Base-by-base conservation (phyloP, 1,284 basidiomycete species). In the Gomphus sp. region DNA sequence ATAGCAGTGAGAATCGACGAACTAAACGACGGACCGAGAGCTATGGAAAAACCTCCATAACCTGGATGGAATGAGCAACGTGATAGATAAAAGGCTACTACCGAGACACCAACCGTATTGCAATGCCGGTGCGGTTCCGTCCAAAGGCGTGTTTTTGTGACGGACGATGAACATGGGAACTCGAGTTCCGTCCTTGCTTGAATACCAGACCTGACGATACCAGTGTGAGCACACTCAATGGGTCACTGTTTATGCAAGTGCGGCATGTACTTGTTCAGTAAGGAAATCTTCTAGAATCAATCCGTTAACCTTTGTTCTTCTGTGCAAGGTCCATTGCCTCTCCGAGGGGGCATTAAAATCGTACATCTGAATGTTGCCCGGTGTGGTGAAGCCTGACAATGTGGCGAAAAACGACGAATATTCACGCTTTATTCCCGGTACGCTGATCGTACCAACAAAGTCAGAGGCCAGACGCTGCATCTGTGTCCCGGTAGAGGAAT, bases 91-190 rank as follows among this genome's bases (percentile, higher is more conserved):
- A 31, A 50, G 41, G n/a, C 18, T 22, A 55, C 36, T 22, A 55
- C 43, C 10, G 18, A 50, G 25, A 34, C 60, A 68, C 75, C 70
- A 67, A 80, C 87, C 89, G 64, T 92, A 94, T 67, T 92, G 86
- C 31, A 92, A 75, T 0, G 82, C 87, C 4, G 91, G 84, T 0
- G 89, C 88, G 0, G 84, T 86, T 9, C 91, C 91, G 64, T 93
- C 87, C 56, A 82, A 76, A 63, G 78, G 74, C 18, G 86, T 88
- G 25, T 77, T 78, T 68, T 88, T 88, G 67, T 87, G 87, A 54
- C 84, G 79, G 34, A 93, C 89, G 60, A 94, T 79, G 67, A 93
- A 94, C 89, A 94, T 92, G 2, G 91, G 91, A 37, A 94, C 77
- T 54, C 77, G 80, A 2, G 90, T 93, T 0, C 90, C 89, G 66